phyloP scores from a whole-genome alignment of 352 stramenopile species.

The Globisporangium middletonii region DNA sequence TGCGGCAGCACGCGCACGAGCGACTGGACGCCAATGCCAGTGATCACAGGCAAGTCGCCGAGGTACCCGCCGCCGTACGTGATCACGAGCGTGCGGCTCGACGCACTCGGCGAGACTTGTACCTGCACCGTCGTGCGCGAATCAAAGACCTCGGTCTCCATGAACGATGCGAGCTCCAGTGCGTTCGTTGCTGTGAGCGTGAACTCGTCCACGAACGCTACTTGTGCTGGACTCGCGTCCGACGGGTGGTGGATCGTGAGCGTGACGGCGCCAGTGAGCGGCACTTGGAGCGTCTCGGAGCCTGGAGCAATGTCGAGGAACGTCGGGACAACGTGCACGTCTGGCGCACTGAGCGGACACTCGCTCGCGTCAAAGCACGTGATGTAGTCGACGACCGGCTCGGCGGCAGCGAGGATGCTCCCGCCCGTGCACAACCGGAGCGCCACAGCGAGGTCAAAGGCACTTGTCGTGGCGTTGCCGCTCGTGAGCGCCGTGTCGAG shows the following conservation, averaged over 20 bases:
- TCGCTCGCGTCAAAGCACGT: slow-evolving; percentile 7
- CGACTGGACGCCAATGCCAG: background rate
- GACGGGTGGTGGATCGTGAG: slow-evolving; percentile 1
- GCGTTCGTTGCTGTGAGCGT: background rate
- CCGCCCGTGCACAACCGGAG: slow-evolving; percentile 2
- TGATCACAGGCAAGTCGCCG: slow-evolving; percentile 1
- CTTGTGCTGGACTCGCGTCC: background rate
- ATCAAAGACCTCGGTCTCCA: slow-evolving; percentile 5
- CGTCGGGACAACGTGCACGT: slow-evolving; percentile 2
- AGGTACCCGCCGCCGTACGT: slow-evolving; percentile 8
- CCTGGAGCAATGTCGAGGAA: slow-evolving; percentile 2
- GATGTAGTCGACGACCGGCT: slow-evolving; percentile 12
- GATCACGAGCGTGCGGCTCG: background rate
- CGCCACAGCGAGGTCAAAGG: background rate
- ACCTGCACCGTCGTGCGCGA: slow-evolving; percentile 1
- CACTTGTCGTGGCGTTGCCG: background rate
- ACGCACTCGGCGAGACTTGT: no score
- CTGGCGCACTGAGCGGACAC: slow-evolving; percentile 6
- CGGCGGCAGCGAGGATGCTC: slow-evolving; percentile 1
- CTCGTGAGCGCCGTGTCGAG: slow-evolving; percentile 3
- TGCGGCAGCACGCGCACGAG: background rate
- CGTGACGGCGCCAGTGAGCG: background rate
- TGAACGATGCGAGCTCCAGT: background rate
- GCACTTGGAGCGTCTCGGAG: slow-evolving; percentile 1
- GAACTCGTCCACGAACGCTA: slow-evolving; percentile 4